Base-by-base conservation (phyloP, 805 yeast species). In the Yamadazyma takamatsuzukensis region DNA sequence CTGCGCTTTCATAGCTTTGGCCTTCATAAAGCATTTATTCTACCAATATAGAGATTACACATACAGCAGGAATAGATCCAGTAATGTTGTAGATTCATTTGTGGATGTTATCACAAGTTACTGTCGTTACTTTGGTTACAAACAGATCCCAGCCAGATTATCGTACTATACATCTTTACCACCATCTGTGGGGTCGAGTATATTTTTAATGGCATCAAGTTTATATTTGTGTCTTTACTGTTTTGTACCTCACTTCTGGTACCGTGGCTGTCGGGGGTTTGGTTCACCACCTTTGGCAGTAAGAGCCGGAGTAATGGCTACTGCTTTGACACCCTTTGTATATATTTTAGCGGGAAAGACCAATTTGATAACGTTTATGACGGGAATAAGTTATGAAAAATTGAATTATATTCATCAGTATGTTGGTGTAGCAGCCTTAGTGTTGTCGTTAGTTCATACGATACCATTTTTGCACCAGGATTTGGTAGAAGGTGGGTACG, bases 261-360 rank as follows among this genome's bases (percentile, higher is more conserved):
- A 70, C 40, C 53, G 80, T 35, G 73, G 54, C 0, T 76, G 82
- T 47, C 21, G 53, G 4, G 76, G 75, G 0, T 75, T 74, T 49
- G 82, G 81, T 2, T 61, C 77, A 3, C 77, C 80, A n/a, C 81
- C 80, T 7, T 38, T 76, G 21, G 77, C 76, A 0, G 68, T 72
- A 1, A 51, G 81, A 29, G 58, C 79, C 1, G 80, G 80, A 2
- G 39, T 72, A 18, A 65, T 70, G 67, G 65, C 74, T 1, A 54
- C 64, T 19, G 75, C 76, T 0, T 51, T 74, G 27, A 59, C 71
- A 6, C 80, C 81, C 0, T 70, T 73, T 44, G 50, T 74, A 23
- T 64, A 66, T 33, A 55, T 73, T 3, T 46, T 75, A 35, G 65
- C 77, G 0, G 80, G 81, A 2, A 76, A 76, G 48, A 48, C 73